Evolutionary conservation across 192 early-diverging fungal species (phyloP).

Genomic region (Podila horticola): DNA sequence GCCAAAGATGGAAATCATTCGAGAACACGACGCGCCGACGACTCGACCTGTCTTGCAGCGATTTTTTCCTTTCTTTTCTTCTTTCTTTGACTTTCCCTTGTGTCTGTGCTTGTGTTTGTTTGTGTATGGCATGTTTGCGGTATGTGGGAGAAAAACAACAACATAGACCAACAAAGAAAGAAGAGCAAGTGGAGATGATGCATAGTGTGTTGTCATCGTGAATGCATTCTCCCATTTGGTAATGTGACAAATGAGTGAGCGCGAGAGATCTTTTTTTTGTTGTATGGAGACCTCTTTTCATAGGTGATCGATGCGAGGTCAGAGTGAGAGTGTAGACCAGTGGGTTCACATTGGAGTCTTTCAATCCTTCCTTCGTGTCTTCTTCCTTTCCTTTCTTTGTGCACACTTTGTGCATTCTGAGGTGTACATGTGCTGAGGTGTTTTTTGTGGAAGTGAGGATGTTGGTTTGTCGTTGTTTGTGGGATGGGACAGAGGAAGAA

Average conservation of each 20-base stretch:
- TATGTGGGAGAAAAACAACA: background rate
- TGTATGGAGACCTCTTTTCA: background rate
- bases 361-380: background rate
- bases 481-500: too few species aligned
- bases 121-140: background rate
- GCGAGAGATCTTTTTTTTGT: background rate
- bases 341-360: background rate
- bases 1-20: constrained; percentile 4
- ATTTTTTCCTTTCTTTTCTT: background rate
- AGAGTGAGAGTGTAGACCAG: background rate
- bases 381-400: background rate
- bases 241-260: constrained; percentile 1
- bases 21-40: constrained; percentile 2
- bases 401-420: background rate
- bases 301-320: background rate
- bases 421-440: too few species aligned
- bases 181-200: background rate
- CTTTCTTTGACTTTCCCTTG: background rate
- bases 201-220: background rate
- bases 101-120: background rate
- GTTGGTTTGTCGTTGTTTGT: too few species aligned
- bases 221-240: background rate
- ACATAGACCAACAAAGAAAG: background rate
- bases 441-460: too few species aligned
- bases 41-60: background rate